A percentile compares a stretch with the other conserved stretches of the same genome.
Evolutionary conservation across 192 early-diverging fungal genomes (phyloP).

Genomic region (Podila verticillata): DNA sequence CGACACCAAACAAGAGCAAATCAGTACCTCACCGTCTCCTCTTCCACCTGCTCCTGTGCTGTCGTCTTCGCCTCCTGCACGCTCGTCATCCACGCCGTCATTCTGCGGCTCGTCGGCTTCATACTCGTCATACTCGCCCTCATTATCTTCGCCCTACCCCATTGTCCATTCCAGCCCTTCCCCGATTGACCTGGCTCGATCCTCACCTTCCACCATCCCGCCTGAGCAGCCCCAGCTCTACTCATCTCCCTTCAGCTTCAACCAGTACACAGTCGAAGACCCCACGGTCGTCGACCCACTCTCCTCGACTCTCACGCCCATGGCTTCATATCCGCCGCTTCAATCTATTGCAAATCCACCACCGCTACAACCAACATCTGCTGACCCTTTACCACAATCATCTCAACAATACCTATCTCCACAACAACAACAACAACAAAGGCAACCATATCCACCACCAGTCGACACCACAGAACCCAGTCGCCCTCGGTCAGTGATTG

Average conservation of each 20-base stretch:
- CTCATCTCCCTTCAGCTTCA: neutral
- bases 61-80: neutral
- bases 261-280: neutral
- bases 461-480: neutral
- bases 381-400: neutral
- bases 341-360: neutral
- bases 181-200: conserved; percentile 22
- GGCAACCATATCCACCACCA: neutral
- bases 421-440: neutral
- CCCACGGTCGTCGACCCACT: neutral
- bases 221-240: neutral
- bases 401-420: neutral
- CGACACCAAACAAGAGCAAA: neutral
- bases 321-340: neutral
- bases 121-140: conserved; percentile 10
- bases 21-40: neutral
- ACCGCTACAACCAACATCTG: neutral
- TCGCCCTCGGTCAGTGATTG: conserved; percentile 35
- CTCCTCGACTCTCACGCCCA: neutral
- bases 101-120: conserved; percentile 8
- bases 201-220: neutral
- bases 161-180: conserved; percentile 31
- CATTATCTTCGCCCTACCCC: conserved; percentile 21
- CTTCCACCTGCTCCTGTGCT: neutral
- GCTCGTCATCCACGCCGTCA: neutral